Evolutionary conservation across 257 asterid species (phyloP), one percentile per base, ranked within the genome.

Genomic region (Nicotiana tomentosiformis): DNA sequence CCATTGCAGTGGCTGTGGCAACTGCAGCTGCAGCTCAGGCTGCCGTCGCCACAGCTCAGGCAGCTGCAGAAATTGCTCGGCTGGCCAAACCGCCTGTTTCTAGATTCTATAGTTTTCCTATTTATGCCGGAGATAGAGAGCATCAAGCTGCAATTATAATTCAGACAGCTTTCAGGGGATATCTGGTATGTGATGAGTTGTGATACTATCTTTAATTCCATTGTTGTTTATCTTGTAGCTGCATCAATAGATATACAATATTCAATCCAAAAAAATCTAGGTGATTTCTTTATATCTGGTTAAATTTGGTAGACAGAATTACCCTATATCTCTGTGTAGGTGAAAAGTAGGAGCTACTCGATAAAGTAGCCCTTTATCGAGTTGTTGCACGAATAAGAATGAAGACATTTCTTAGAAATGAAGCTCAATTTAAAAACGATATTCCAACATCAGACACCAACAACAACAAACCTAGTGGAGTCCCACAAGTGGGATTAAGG

Each of bases 131-230:
- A 35, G 82, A 77, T 0, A 67, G 51, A 55, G 83, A 80, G 65
- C 79, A 84, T 60, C 53, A 68, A 14, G 90, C 90, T 33, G 88
- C 91, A 35, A 81, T 82, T 17, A 39, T 76, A 23, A 83, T 89
- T 78, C 91, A 89, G 77, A 84, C 88, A 26, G 85, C 86, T 85
- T 89, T 86, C 84, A 86, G 92, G 84, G 89, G 90, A 46, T 88
- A 86, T 80, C 74, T 89, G 86, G 92, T 89, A 53, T 84, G 88
- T 81, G 3, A 39, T 30, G 20, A 46, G 16, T 35, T 39, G 6
- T 17, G 14, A 56, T 65, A 7, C 49, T 43, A 43, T 43, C 49
- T 43, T 39, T 39, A 7, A 9, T 2, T 30, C 57, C 12, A 11
- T 51, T 14, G 16, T 10, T 10, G 33, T 62, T 23, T 62, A 17